These are phyloP conservation scores for Pachysolen tannophilus DNA, from an alignment of 805 yeast species.

Conservation along the genomic window DNA sequence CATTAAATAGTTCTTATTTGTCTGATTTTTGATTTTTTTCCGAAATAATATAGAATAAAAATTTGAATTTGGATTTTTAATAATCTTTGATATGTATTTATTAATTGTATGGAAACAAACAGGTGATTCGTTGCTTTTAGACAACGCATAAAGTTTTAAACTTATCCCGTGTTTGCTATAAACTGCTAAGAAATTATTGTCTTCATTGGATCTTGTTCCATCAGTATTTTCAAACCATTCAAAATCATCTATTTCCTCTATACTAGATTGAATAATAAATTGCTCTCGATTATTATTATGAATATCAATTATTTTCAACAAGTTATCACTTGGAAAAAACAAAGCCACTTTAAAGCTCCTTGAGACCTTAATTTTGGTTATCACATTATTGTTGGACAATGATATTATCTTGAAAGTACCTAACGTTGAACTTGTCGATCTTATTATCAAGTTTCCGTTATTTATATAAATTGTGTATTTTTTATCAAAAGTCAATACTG, in stretches of 20 bases:
- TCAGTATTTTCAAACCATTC: constrained; percentile 4
- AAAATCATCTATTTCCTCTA: constrained; percentile 4
- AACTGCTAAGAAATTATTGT: constrained; percentile 2
- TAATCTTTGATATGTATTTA: constrained; percentile 2
- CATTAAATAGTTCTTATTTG: too few relatives aligned
- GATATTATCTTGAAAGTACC: too few relatives aligned
- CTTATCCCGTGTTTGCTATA: constrained; percentile 1
- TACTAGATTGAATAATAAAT: neutral
- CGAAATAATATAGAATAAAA: neutral
- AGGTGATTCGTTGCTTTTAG: neutral
- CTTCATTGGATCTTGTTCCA: neutral
- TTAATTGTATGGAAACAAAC: constrained; percentile 5
- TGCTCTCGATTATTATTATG: neutral
- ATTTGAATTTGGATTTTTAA: neutral
- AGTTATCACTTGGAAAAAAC: too few relatives aligned
- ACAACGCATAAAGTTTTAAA: constrained; percentile 1
- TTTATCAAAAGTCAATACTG: too few relatives aligned
- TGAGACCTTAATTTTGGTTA: too few relatives aligned
- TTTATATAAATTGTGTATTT: too few relatives aligned
- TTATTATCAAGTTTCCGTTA: too few relatives aligned
- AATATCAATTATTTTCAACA: too few relatives aligned
- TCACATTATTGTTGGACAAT: too few relatives aligned
- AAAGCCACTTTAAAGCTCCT: too few relatives aligned
- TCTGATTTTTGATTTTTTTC: constrained; percentile 3
- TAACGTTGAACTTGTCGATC: too few relatives aligned